Percentiles rank a stretch among this genome's conserved stretches.
Evolutionary conservation across 495 filamentous ascomycete genomes (phyloP).

Genomic region (Cenococcum geophilum): DNA sequence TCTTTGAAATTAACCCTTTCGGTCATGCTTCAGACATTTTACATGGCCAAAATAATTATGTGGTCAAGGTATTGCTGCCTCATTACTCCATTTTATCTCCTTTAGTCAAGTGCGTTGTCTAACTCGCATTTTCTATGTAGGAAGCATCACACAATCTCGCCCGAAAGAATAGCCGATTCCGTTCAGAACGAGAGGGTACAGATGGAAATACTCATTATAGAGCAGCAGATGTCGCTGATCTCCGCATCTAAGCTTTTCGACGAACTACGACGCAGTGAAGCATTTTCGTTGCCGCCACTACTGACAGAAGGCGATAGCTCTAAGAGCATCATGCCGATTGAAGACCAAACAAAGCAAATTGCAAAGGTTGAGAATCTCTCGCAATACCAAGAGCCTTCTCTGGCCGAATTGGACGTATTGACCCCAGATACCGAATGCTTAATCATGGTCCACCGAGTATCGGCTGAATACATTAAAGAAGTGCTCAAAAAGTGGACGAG

Average conservation of each 20-base stretch:
- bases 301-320: conserved; percentile 14
- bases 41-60: conserved; percentile 25
- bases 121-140: conserved; percentile 9
- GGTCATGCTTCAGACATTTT: conserved; percentile 23
- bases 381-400: conserved; percentile 17
- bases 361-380: conserved; percentile 10
- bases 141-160: conserved; percentile 17
- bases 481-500: conserved; percentile 22
- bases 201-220: conserved; percentile 26
- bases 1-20: conserved; percentile 21
- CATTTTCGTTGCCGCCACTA: neutral
- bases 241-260: conserved; percentile 11
- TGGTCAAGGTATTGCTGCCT: conserved; percentile 17
- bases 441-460: conserved; percentile 6
- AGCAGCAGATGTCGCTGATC: conserved; percentile 25
- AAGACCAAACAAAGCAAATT: neutral
- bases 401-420: conserved; percentile 10
- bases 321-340: conserved; percentile 8
- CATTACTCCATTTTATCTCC: neutral
- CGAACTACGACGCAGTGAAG: conserved; percentile 3
- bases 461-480: conserved; percentile 17
- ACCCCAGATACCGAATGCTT: conserved; percentile 13
- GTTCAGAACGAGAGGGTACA: conserved; percentile 25
- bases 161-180: conserved; percentile 8
- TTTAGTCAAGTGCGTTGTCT: neutral